phyloP scores from a whole-genome alignment of 768 basidiomycete genomes.

The Leccinum subgranulosum region DNA sequence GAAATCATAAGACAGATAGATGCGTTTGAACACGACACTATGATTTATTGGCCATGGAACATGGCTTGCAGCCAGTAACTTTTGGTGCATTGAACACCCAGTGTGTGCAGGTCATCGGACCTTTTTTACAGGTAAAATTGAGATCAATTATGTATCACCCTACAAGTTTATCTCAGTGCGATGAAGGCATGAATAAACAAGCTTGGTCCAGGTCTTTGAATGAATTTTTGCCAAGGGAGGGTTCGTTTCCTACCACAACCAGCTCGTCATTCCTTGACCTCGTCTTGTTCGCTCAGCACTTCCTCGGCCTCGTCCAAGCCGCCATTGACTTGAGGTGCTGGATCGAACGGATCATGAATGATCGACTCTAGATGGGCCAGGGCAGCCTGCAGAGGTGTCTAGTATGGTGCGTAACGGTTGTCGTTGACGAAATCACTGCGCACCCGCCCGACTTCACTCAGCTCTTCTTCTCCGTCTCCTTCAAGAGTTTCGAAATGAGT shows the following conservation, averaged over 20 bases:
- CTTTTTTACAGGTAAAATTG: background rate
- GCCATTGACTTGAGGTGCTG: constrained; percentile 15
- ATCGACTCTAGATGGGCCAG: constrained; percentile 82
- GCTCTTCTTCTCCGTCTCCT: constrained; percentile 60
- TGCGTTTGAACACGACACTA: background rate
- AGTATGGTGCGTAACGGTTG: constrained; percentile 83
- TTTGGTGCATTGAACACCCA: background rate
- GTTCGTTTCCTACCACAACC: background rate
- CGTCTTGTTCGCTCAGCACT: constrained; percentile 12
- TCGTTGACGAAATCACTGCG: constrained; percentile 83
- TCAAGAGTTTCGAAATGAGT: constrained; percentile 50
- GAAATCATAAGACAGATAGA: background rate
- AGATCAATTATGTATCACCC: background rate
- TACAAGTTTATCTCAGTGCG: background rate
- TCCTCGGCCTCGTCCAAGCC: constrained; percentile 12
- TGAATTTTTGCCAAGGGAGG: background rate
- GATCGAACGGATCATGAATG: constrained; percentile 52
- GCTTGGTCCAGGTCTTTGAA: background rate
- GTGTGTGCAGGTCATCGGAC: background rate
- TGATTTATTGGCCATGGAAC: background rate
- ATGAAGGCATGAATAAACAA: no score
- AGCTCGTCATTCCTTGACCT: constrained; percentile 7
- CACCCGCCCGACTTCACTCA: constrained; percentile 89
- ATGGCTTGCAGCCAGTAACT: background rate
- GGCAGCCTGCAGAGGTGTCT: constrained; percentile 67